Conservation (phyloP, 768 basidiomycete genomes). For the Termitomyces sp. region DNA sequence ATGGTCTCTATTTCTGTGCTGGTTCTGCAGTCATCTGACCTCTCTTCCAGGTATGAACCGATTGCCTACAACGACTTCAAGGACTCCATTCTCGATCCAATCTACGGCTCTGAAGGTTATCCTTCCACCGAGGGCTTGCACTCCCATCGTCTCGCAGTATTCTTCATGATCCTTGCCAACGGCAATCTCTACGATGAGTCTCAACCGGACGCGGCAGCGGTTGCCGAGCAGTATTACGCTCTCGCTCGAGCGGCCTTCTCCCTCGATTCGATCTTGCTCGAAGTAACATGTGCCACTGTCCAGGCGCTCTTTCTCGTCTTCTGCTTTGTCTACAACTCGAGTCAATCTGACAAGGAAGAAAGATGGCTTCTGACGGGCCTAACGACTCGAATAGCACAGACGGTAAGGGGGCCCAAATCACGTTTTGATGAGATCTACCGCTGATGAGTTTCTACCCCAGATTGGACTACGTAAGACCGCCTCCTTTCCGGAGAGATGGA, state of each 20-base stretch:
- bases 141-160: constrained; percentile 44
- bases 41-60: constrained; percentile 38
- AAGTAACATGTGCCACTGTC: constrained; percentile 41
- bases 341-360: constrained; percentile 37
- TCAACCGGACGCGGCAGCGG: constrained; percentile 22
- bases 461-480: constrained; percentile 46
- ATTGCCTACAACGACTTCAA: constrained; percentile 38
- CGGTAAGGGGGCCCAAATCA: constrained; percentile 25
- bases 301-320: constrained; percentile 43
- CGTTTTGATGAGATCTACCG: neutral
- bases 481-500: neutral
- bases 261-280: constrained; percentile 36
- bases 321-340: constrained; percentile 36
- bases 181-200: constrained; percentile 39
- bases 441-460: constrained; percentile 17
- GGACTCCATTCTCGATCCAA: constrained; percentile 30
- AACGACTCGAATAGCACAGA: constrained; percentile 35
- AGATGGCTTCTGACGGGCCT: constrained; percentile 47
- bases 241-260: constrained; percentile 44
- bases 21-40: neutral
- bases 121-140: constrained; percentile 31
- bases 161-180: constrained; percentile 46
- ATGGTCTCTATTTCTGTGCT: constrained; percentile 10
- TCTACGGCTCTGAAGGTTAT: constrained; percentile 33
- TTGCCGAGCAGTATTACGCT: constrained; percentile 39